These are phyloP conservation scores for Multifurca ochricompacta DNA, from an alignment of 768 basidiomycete genomes.

Conservation along the genomic window DNA sequence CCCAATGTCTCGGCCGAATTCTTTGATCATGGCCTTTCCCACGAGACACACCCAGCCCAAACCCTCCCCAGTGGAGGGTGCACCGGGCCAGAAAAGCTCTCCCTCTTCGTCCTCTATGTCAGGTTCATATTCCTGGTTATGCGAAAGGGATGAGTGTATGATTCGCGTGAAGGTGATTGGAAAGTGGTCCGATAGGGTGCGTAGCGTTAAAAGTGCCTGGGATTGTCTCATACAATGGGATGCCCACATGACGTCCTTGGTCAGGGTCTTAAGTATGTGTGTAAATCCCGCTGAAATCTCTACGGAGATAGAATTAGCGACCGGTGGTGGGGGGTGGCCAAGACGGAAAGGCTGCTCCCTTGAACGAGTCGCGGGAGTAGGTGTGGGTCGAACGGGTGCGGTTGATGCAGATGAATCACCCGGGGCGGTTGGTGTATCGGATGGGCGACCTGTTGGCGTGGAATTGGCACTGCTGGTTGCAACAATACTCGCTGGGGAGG, in stretches of 20 bases:
- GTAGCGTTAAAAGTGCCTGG: conserved; percentile 52
- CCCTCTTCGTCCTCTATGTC: conserved; percentile 83
- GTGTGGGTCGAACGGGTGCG: conserved; percentile 22
- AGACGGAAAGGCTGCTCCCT: conserved; percentile 19
- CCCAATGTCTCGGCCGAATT: conserved; percentile 68
- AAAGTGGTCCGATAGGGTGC: conserved; percentile 61
- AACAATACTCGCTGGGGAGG: conserved; percentile 65
- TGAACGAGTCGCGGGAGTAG: conserved; percentile 24
- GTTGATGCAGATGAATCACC: conserved; percentile 18
- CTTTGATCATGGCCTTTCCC: conserved; percentile 81
- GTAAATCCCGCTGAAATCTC: conserved; percentile 21
- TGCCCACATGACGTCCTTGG: conserved; percentile 36
- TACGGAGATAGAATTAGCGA: conserved; percentile 22
- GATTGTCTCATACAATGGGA: conserved; percentile 19
- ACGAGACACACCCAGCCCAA: conserved; percentile 83
- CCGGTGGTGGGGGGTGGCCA: conserved; percentile 21
- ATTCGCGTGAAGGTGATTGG: conserved; percentile 71
- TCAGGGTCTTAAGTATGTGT: conserved; percentile 30
- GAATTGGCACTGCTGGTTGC: conserved; percentile 67
- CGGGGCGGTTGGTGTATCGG: conserved; percentile 43
- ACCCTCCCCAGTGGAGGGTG: conserved; percentile 65
- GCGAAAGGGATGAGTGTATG: conserved; percentile 52
- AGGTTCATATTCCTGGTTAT: conserved; percentile 67
- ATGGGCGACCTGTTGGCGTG: conserved; percentile 59
- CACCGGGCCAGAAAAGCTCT: conserved; percentile 79